Evolutionary conservation across 331 rosid genomes (phyloP), one percentile per base, ranked within the genome.

Genomic region (Quercus phellos): DNA sequence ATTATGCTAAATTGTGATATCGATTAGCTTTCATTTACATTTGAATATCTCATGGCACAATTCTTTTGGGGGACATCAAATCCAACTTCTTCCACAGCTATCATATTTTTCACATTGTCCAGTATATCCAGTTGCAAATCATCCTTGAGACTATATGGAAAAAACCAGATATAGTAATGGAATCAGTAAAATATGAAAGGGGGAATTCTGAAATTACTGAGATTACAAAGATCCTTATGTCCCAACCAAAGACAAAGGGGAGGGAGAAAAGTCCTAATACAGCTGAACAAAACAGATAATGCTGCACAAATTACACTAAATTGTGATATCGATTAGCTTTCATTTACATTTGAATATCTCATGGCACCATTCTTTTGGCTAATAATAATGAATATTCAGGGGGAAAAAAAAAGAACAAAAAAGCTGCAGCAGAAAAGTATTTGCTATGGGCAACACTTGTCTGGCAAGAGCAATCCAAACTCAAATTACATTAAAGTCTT

Each of bases 71-170:
- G 26, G 26, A 24, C 26, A 24, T 24, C 26, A 24, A 24, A 24
- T 24, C 26, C 26, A 24, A 24, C 26, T 24, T 24, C 26, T 24
- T 24, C 26, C 26, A 24, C 26, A 24, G 26, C 26, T 24, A 24
- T 24, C 26, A 24, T 24, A 24, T 24, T 24, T 24, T 24, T 24
- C 74, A 34, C 24, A 59, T 29, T 42, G 53, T 75, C 66, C 61
- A 73, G 18, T 32, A n/a, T 38, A 55, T 24, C 60, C 78, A 72
- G 84, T 42, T 79, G 60, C 84, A 38, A 11, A 18, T 78, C 68
- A 19, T 72, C 50, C 73, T 77, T 46, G 64, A 74, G 26, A 79
- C 72, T 18, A 32, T 18, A 60, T 4, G 38, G 14, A 60, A 14
- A 27, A 60, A 24, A 27, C 10, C 38, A 60, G 38, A 60, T 60